Conservation (phyloP, 805 yeast genomes). For the Priceomyces fermenticarens region DNA sequence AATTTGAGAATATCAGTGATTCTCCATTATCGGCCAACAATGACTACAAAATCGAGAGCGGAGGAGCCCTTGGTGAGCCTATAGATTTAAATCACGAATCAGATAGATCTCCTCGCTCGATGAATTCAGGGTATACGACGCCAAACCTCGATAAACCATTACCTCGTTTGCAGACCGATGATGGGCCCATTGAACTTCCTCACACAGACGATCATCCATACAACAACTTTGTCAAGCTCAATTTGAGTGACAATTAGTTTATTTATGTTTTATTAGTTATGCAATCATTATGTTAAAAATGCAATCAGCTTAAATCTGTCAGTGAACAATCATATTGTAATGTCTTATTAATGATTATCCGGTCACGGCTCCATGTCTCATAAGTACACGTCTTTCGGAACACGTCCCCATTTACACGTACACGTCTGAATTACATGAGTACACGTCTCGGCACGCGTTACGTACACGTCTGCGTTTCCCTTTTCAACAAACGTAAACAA, state of each 20-base stretch:
- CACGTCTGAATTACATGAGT: conserved; percentile 1
- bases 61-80: conserved; percentile 2
- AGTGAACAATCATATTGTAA: too few species aligned
- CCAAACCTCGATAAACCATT: conserved; percentile 25
- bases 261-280: too few species aligned
- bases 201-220: conserved; percentile 18
- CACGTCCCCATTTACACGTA: not conserved
- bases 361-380: conserved; percentile 1
- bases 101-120: not conserved
- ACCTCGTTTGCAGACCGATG: conserved; percentile 10
- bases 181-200: too few species aligned
- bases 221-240: conserved; percentile 7
- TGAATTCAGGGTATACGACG: conserved; percentile 9
- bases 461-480: conserved; percentile 2
- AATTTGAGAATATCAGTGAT: conserved; percentile 18
- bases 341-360: too few species aligned
- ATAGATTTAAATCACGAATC: not conserved
- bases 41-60: not conserved
- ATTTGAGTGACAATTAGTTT: not conserved
- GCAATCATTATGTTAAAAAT: too few species aligned
- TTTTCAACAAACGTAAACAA: conserved; percentile 2
- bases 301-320: too few species aligned
- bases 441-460: conserved; percentile 4
- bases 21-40: conserved; percentile 3
- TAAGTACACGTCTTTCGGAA: not conserved